Evolutionary conservation across 495 filamentous ascomycete species (phyloP).

Genomic region (Hyaloscypha hepaticicola): DNA sequence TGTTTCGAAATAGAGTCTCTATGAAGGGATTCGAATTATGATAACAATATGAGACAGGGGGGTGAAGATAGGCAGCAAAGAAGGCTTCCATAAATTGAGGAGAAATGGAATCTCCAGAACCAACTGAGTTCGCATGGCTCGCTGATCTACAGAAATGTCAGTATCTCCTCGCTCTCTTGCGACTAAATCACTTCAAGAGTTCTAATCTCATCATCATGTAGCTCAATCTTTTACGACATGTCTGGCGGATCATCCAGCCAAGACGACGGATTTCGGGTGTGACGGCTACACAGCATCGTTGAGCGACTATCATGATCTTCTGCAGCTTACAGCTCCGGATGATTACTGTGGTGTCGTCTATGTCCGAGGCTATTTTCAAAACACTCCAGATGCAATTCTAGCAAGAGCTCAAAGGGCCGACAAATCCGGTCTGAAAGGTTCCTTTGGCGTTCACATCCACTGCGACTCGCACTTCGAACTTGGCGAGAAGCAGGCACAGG

Average conservation of each 20-base stretch:
- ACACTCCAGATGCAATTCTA: conserved; percentile 20
- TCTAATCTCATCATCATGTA: not conserved
- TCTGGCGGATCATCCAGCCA: conserved; percentile 7
- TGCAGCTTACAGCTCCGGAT: conserved; percentile 25
- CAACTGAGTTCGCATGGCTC: conserved; percentile 15
- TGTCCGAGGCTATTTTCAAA: conserved; percentile 16
- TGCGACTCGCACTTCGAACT: conserved; percentile 3
- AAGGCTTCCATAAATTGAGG: not conserved
- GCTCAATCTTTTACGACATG: conserved; percentile 19
- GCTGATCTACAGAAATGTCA: conserved; percentile 18
- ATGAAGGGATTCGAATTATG: not conserved
- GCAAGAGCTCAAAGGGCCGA: conserved; percentile 15
- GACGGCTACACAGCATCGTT: conserved; percentile 25
- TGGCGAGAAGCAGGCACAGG: conserved; percentile 9
- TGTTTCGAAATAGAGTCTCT: not conserved
- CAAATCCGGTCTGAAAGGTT: conserved; percentile 1
- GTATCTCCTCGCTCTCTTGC: not conserved
- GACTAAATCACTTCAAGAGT: not conserved
- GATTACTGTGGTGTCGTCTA: conserved; percentile 11
- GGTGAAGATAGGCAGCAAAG: not conserved
- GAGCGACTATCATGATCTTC: conserved; percentile 18
- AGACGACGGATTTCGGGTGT: conserved; percentile 18
- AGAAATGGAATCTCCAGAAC: conserved; percentile 5
- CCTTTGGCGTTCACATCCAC: conserved; percentile 13
- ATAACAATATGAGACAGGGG: not conserved